These are phyloP conservation scores for Leptodontidium sp. DNA, from an alignment of 2,329 filamentous ascomycete species.

Conservation along the genomic window DNA sequence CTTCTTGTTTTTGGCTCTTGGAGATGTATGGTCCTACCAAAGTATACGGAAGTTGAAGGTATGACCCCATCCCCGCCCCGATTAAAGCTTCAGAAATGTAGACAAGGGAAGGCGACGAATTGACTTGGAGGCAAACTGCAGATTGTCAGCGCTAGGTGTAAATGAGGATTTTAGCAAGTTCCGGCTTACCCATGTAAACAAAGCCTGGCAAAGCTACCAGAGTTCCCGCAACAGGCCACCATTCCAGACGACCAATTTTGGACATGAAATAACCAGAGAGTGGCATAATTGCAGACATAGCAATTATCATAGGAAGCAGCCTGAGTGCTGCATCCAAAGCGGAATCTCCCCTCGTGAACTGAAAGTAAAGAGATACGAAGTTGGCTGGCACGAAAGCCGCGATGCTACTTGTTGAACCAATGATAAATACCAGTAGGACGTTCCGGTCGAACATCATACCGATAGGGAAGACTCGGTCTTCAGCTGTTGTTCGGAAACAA, in stretches of 20 bases:
- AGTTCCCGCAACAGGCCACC: not conserved
- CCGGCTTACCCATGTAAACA: not conserved
- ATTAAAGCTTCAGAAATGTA: conserved; percentile 5
- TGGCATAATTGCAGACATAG: conserved; percentile 17
- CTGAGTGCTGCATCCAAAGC: conserved; percentile 7
- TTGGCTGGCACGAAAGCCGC: not conserved
- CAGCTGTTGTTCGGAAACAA: not conserved
- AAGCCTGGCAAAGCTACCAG: not conserved
- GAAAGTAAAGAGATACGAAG: not conserved
- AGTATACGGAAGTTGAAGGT: not conserved
- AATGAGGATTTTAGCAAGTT: not conserved
- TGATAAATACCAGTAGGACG: not conserved
- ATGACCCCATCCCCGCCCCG: not conserved
- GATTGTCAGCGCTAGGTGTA: not conserved
- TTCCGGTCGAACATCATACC: not conserved
- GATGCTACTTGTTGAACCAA: not conserved
- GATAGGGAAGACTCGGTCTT: not conserved
- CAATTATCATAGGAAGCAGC: not conserved
- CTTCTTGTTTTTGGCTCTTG: not conserved
- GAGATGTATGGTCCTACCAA: conserved; percentile 1
- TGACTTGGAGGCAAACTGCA: not conserved
- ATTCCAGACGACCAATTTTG: not conserved
- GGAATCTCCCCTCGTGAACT: conserved; percentile 4
- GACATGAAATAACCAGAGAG: not conserved
- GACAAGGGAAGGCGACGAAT: not conserved